Evolutionary conservation across 176 grass and related monocot genomes (phyloP), one percentile per base, ranked within the genome.

Genomic region (Cenchrus purpureus): DNA sequence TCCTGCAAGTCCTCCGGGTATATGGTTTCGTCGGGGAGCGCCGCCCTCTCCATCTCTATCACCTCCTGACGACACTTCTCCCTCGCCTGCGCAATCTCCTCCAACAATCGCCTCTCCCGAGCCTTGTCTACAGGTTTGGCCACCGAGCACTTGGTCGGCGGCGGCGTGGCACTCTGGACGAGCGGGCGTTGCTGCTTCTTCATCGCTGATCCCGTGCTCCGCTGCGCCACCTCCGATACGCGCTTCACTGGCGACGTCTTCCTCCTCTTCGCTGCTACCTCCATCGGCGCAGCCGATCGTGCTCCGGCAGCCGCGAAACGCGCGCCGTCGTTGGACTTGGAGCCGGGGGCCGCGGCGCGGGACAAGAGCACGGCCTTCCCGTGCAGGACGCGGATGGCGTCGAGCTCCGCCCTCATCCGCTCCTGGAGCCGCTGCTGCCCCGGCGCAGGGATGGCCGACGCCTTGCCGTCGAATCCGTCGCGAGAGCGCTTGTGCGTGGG

Each of bases 21-120:
- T 10, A 88, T 71, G 49, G 37, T 65, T 17, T 84, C 50, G 59
- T 70, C 55, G 16, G 75, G 17, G 49, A 40, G 43, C 17, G 58
- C 81, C 58, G 49, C n/a, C 87, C 60, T 79, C 75, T 79, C 68
- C 17, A 25, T 31, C 59, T 84, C 25, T 4, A 58, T 16, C 37
- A 88, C 3, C 4, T 73, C 59, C 29, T 40, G 59, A 0, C 87
- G 68, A 7, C 22, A 50, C 20, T 79, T 73, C 57, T 78, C 80
- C 56, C 86, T 88, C 55, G 58, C 67, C 28, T 19, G 49, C 12
- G 55, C 69, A 3, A 46, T 54, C 86, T 78, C 86, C n/a, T 71
- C 73, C 56, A 7, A 48, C 34, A 46, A 56, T 43, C 86, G 43
- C 71, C 11, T 69, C 64, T 60, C 44, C 10, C 61, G 10, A 3